Base-by-base conservation (phyloP, 306 rosid species). In the Myrica gale region DNA sequence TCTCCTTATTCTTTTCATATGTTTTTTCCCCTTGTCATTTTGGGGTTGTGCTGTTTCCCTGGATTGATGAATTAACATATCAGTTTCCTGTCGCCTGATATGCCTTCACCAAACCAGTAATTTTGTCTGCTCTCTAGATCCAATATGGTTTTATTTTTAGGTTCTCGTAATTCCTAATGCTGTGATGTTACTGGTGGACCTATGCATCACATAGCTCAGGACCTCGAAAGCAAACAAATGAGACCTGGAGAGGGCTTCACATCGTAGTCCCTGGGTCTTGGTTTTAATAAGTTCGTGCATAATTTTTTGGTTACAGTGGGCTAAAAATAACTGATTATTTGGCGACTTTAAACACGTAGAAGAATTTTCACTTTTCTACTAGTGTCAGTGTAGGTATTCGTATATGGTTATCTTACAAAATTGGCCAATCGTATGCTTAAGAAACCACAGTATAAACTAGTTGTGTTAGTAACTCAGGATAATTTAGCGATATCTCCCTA, bases 1-100 rank as follows among this genome's bases (percentile, higher is more conserved):
- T 58, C 69, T 47, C 53, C 77, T 16, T 50, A 54, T 57, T 26
- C 73, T 56, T 52, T 76, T 76, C 43, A n/a, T 71, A 57, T 73
- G 26, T 57, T 62, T 48, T 23, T 37, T n/a, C n/a, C 32, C 63
- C 7, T 62, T 70, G 32, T 67, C 39, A 69, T 71, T 68, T 74
- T 71, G 23, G 55, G 46, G 55, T 23, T 73, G n/a, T 20, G 69
- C 46, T 12, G 39, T 63, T 55, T 16, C 68, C 51, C 56, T 45
- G 76, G 51, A 39, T 84, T 65, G 69, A 65, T 65, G 23, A 16
- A 32, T 60, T 60, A 60, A 60, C 5, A 65, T 23, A 23, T 39
- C 19, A 65, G 15, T 41, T 7, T 17, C 50, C 9, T 65, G 44
- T 41, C 48, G 8, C 69, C 69, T 16, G 50, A 17, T 65, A 42